Percentiles rank a stretch among this genome's conserved stretches.
These are phyloP conservation scores for Vicia villosa DNA, from an alignment of 306 rosid genomes.

Conservation along the genomic window DNA sequence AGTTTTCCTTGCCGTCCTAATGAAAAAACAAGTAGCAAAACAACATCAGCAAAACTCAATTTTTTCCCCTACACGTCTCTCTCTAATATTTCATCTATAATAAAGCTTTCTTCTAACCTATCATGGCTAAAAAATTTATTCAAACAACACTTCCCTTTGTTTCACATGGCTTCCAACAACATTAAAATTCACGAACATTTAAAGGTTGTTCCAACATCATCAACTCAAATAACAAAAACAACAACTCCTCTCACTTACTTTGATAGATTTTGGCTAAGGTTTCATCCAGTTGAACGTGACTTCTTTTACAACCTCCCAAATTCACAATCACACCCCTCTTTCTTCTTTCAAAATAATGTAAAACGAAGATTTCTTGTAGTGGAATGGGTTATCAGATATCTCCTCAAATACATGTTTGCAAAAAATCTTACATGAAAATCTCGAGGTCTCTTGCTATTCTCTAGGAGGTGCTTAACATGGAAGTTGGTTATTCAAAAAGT, in stretches of 20 bases:
- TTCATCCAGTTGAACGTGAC: conserved; percentile 48
- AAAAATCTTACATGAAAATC: too few relatives aligned
- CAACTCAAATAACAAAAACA: not conserved
- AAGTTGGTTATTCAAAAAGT: too few relatives aligned
- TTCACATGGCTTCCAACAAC: conserved; percentile 31
- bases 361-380: too few relatives aligned
- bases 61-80: too few relatives aligned
- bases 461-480: too few relatives aligned
- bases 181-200: conserved; percentile 29
- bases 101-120: not conserved
- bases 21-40: too few relatives aligned
- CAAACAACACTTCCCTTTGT: not conserved
- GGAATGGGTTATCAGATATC: too few relatives aligned
- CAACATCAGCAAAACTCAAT: too few relatives aligned
- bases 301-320: conserved; percentile 45
- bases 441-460: too few relatives aligned
- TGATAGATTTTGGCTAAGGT: conserved; percentile 52
- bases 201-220: conserved; percentile 14
- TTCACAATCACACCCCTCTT: conserved; percentile 26
- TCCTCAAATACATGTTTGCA: too few relatives aligned
- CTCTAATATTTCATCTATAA: not conserved
- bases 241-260: conserved; percentile 46
- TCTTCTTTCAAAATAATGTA: conserved; percentile 9
- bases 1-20: too few relatives aligned
- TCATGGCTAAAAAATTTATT: not conserved